Evolutionary conservation across 495 filamentous ascomycete genomes (phyloP).

Genomic region (Hypoxylon fuscum): DNA sequence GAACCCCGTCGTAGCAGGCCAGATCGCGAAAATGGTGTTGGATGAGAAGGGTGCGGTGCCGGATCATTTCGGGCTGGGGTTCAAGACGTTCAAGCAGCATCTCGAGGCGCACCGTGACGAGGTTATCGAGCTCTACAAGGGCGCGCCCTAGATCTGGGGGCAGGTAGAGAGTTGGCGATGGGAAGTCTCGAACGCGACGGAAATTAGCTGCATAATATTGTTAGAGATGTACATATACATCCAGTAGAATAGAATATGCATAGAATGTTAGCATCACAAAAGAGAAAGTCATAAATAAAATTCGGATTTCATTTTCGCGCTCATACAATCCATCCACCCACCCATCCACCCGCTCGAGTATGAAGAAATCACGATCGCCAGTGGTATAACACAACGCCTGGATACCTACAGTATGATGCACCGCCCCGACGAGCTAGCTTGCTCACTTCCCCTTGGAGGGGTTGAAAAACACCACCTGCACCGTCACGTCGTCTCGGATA

Average conservation of each 20-base stretch:
- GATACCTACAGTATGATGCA: neutral
- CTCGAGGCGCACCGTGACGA: slow-evolving; percentile 1
- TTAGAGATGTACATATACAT: no score
- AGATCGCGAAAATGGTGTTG: neutral
- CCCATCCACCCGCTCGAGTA: neutral
- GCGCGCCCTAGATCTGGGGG: neutral
- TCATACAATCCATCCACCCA: no score
- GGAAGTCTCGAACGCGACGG: neutral
- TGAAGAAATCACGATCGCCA: slow-evolving; percentile 6
- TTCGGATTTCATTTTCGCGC: neutral
- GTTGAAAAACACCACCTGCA: slow-evolving; percentile 70
- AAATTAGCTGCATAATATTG: no score
- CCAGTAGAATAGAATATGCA: no score
- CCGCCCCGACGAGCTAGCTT: neutral
- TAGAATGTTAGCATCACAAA: neutral
- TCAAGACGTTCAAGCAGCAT: slow-evolving; percentile 16
- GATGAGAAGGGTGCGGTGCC: slow-evolving; percentile 33
- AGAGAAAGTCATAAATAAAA: neutral
- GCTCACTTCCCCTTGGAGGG: neutral
- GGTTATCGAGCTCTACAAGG: slow-evolving; percentile 27
- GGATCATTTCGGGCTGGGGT: slow-evolving; percentile 14
- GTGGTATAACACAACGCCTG: slow-evolving; percentile 4
- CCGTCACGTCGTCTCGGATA: slow-evolving; percentile 67
- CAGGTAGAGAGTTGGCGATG: neutral
- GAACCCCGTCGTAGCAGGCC: slow-evolving; percentile 13